These are phyloP conservation scores for Elongisporangium anandrum DNA, from an alignment of 352 stramenopile genomes.

Conservation along the genomic window DNA sequence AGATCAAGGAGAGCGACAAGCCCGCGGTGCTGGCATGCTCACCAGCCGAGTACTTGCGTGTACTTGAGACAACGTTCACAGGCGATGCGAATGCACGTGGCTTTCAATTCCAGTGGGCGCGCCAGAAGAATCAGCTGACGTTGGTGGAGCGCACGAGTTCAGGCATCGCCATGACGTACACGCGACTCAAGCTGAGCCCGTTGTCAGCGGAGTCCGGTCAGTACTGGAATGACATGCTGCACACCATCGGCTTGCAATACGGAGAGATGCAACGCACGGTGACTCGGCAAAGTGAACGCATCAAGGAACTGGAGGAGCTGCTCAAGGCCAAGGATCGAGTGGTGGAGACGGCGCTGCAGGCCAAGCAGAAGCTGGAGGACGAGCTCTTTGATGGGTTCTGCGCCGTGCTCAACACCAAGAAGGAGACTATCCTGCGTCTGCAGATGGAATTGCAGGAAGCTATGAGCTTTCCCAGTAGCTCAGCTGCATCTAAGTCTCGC, in stretches of 20 bases:
- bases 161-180: constrained; percentile 54
- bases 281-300: constrained; percentile 11
- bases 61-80: constrained; percentile 18
- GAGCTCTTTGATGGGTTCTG: constrained; percentile 40
- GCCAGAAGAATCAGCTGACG: constrained; percentile 25
- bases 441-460: constrained; percentile 19
- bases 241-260: constrained; percentile 18
- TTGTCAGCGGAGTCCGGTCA: constrained; percentile 4
- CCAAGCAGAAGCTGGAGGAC: constrained; percentile 44
- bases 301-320: constrained; percentile 26
- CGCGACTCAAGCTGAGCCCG: constrained; percentile 11
- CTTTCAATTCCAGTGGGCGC: constrained; percentile 47
- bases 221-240: constrained; percentile 27
- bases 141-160: constrained; percentile 34
- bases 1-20: constrained; percentile 30
- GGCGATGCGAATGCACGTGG: background rate
- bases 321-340: constrained; percentile 38
- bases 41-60: constrained; percentile 21
- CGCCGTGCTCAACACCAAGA: constrained; percentile 53
- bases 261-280: constrained; percentile 6
- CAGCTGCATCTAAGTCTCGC: background rate
- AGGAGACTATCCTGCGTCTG: constrained; percentile 49
- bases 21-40: constrained; percentile 41
- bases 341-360: constrained; percentile 29
- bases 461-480: background rate